phyloP scores from a whole-genome alignment of 2,329 filamentous ascomycete genomes.

The Cladobotryum protrusum region DNA sequence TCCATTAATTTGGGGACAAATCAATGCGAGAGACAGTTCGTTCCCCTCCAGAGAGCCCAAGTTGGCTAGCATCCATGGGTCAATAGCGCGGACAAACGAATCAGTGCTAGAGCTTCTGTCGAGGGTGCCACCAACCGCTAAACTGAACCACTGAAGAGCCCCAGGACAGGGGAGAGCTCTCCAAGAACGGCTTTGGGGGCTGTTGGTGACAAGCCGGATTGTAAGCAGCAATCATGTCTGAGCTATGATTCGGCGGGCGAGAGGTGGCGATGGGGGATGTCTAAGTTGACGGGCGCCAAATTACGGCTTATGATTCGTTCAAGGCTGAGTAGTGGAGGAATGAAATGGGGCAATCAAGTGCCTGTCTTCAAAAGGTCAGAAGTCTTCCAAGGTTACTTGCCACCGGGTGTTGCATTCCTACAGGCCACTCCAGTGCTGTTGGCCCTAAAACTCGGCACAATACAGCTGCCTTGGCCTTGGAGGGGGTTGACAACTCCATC shows the following conservation, averaged over 20 bases:
- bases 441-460: no score
- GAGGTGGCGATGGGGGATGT: conserved; percentile 3
- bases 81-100: no score
- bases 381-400: no score
- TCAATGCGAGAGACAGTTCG: no score
- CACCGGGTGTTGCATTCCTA: neutral
- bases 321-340: neutral
- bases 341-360: no score
- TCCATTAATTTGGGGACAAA: no score
- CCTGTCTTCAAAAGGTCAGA: no score
- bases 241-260: conserved; percentile 13
- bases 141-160: conserved; percentile 8
- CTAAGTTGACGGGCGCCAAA: conserved; percentile 16
- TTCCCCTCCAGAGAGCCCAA: no score
- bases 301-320: conserved; percentile 14
- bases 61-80: no score
- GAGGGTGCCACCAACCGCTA: neutral
- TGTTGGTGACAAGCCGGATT: conserved; percentile 5
- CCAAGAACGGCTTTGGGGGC: conserved; percentile 6
- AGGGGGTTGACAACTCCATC: no score
- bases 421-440: neutral
- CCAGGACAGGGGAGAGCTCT: conserved; percentile 3
- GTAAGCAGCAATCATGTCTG: conserved; percentile 1
- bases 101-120: no score
- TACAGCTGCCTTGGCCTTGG: no score